Evolutionary conservation across 441 rosid genomes (phyloP).

Genomic region (Bruguiera hainesii): DNA sequence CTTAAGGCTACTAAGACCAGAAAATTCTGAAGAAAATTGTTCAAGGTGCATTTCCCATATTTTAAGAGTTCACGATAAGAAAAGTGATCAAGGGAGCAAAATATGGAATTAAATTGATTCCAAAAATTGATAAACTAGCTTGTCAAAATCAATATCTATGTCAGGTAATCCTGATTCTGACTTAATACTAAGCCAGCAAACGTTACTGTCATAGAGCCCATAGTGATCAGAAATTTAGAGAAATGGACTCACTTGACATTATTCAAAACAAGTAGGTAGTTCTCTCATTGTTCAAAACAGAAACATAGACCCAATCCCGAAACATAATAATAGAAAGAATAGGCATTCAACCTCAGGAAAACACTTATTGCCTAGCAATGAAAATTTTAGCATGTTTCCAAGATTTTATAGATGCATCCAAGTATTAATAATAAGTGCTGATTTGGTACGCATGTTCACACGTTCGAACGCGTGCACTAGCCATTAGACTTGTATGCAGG

Average conservation of each 20-base stretch:
- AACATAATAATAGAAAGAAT: not conserved
- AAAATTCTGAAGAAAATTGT: too few species aligned
- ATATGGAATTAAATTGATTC: too few species aligned
- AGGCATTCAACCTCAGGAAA: not conserved
- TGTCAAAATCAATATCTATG: slow-evolving; percentile 10
- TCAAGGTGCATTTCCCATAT: too few species aligned
- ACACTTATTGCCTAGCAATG: not conserved
- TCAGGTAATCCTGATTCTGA: slow-evolving; percentile 4
- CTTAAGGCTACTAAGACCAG: not conserved
- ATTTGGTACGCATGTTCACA: too few species aligned
- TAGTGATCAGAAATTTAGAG: not conserved
- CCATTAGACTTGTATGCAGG: too few species aligned
- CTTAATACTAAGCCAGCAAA: not conserved
- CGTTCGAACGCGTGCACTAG: too few species aligned
- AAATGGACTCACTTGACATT: not conserved
- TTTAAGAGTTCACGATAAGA: too few species aligned
- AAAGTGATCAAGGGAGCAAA: too few species aligned
- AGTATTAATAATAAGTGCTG: too few species aligned
- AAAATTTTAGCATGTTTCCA: too few species aligned
- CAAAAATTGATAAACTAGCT: slow-evolving; percentile 2
- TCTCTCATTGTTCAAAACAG: not conserved
- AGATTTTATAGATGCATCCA: too few species aligned
- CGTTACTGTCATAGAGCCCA: not conserved
- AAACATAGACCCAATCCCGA: not conserved
- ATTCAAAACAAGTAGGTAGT: not conserved